These are phyloP conservation scores for Biancaea sappan DNA, from an alignment of 306 rosid species.

Conservation along the genomic window DNA sequence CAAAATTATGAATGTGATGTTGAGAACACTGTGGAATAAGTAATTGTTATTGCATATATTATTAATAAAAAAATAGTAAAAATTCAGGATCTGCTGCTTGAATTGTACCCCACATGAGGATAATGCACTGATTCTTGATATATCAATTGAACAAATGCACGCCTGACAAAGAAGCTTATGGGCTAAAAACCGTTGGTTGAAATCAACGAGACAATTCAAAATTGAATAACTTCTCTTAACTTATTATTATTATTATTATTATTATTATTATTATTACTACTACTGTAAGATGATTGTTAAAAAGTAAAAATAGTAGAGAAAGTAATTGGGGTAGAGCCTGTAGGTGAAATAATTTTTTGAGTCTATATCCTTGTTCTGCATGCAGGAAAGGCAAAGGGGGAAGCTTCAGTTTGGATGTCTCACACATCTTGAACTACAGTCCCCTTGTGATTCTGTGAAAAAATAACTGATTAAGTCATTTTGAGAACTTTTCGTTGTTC, in stretches of 20 bases:
- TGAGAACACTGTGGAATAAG: too few relatives aligned
- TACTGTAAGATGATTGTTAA: background rate
- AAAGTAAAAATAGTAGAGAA: background rate
- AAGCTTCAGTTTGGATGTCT: background rate
- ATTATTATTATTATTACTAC: background rate
- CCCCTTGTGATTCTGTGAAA: too few relatives aligned
- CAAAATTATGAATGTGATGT: too few relatives aligned
- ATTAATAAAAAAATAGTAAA: background rate
- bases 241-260: background rate
- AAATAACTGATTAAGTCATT: too few relatives aligned
- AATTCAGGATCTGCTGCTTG: background rate
- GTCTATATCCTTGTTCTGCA: conserved; percentile 6
- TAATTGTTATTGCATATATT: too few relatives aligned
- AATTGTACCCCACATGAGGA: background rate
- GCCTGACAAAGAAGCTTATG: conserved; percentile 15
- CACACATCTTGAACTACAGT: background rate
- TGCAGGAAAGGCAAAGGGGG: background rate
- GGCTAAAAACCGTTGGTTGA: conserved; percentile 30
- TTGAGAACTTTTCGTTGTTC: too few relatives aligned
- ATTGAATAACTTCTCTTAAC: background rate
- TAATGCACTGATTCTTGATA: background rate
- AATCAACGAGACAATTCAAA: conserved; percentile 19
- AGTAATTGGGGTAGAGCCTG: conserved; percentile 1
- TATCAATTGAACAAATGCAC: background rate
- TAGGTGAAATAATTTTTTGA: background rate